Percentiles rank a stretch among this genome's conserved stretches.
These are phyloP conservation scores for Periconia sp. DNA, from an alignment of 2,329 filamentous ascomycete species.

Conservation along the genomic window DNA sequence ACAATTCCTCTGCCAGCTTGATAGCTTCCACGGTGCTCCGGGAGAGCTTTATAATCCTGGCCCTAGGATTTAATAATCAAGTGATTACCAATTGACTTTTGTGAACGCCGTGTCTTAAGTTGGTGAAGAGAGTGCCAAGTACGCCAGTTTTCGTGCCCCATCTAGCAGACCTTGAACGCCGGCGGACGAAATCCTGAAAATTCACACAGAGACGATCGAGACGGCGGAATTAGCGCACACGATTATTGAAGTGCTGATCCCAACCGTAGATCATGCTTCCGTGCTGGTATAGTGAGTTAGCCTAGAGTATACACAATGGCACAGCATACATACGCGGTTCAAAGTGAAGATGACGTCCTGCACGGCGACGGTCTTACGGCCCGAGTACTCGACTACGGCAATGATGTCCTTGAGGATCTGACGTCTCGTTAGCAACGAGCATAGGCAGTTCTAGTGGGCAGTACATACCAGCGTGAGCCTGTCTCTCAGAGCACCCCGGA, in stretches of 20 bases:
- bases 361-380: constrained; percentile 37
- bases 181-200: too few relatives aligned
- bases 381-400: constrained; percentile 31
- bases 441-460: background rate
- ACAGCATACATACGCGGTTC: constrained; percentile 30
- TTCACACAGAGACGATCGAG: too few relatives aligned
- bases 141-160: too few relatives aligned
- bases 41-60: too few relatives aligned
- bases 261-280: constrained; percentile 34
- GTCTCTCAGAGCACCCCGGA: constrained; percentile 58
- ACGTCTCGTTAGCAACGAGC: constrained; percentile 1
- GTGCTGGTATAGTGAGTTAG: constrained; percentile 18
- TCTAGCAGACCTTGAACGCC: too few relatives aligned
- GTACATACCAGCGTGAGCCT: constrained; percentile 49
- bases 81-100: too few relatives aligned
- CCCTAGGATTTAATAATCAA: too few relatives aligned
- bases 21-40: too few relatives aligned
- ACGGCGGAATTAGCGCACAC: constrained; percentile 1
- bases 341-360: constrained; percentile 39
- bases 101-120: too few relatives aligned
- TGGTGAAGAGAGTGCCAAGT: too few relatives aligned
- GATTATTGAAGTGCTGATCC: constrained; percentile 20
- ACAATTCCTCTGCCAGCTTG: too few relatives aligned
- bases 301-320: background rate
- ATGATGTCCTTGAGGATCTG: constrained; percentile 33